Percentiles rank a stretch among this genome's conserved stretches.
These are phyloP conservation scores for Kwoniella sp. DNA, from an alignment of 768 basidiomycete genomes.

Conservation along the genomic window DNA sequence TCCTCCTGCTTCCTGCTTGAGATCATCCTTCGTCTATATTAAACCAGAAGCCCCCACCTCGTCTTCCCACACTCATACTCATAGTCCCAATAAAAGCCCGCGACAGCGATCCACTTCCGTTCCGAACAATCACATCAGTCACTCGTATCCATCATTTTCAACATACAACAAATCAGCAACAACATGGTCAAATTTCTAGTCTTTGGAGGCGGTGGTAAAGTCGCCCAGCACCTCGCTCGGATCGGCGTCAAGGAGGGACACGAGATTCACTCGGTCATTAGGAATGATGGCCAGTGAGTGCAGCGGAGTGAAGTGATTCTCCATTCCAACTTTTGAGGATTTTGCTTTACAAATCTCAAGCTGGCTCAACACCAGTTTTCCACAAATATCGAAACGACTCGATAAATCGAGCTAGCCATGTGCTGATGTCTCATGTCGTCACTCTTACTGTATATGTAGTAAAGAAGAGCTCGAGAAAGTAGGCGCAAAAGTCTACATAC, in stretches of 20 bases:
- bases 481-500: constrained; percentile 59
- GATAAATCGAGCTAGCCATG: no score
- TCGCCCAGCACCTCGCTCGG: constrained; percentile 61
- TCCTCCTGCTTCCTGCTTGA: neutral
- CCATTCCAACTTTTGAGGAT: no score
- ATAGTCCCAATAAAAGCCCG: neutral
- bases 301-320: neutral
- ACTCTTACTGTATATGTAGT: neutral
- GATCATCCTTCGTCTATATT: no score
- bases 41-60: no score
- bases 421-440: no score
- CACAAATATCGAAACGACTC: neutral
- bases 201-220: constrained; percentile 53
- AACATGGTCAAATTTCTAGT: constrained; percentile 44
- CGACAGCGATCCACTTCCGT: no score
- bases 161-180: neutral
- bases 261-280: constrained; percentile 64
- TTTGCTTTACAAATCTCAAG: no score
- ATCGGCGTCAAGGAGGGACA: constrained; percentile 59
- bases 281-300: constrained; percentile 59
- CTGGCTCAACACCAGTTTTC: no score
- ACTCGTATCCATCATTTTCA: neutral
- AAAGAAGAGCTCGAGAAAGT: constrained; percentile 59
- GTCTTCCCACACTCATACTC: no score
- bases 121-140: no score